A percentile compares a stretch with the other conserved stretches of the same genome.
phyloP scores from a whole-genome alignment of 192 early-diverging fungal genomes.

The Diversispora eburnea region DNA sequence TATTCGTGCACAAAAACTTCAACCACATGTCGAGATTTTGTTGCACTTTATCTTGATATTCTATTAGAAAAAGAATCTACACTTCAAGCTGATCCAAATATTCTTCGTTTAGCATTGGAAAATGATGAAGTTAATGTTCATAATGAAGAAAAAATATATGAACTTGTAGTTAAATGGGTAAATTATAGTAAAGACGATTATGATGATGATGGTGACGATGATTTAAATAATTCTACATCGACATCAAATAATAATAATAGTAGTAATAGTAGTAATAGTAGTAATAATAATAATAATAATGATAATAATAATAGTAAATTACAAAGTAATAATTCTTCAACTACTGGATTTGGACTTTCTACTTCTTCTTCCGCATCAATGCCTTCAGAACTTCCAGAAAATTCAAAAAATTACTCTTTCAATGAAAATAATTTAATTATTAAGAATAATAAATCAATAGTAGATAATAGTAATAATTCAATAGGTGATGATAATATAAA shows the following conservation, averaged over 20 bases:
- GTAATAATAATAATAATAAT: too few relatives aligned
- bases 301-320: not conserved
- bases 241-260: too few relatives aligned
- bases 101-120: slow-evolving; percentile 30
- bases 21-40: slow-evolving; percentile 31
- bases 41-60: slow-evolving; percentile 20
- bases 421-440: not conserved
- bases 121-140: slow-evolving; percentile 32
- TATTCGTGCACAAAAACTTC: slow-evolving; percentile 31
- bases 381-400: slow-evolving; percentile 22
- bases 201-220: too few relatives aligned
- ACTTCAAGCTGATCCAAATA: slow-evolving; percentile 30
- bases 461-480: not conserved
- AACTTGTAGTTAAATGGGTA: slow-evolving; percentile 34
- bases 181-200: not conserved
- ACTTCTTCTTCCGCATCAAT: slow-evolving; percentile 9
- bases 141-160: slow-evolving; percentile 32
- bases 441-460: not conserved
- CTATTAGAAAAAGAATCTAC: slow-evolving; percentile 30
- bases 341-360: not conserved
- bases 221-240: too few relatives aligned
- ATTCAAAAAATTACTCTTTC: not conserved
- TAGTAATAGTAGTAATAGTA: too few relatives aligned
- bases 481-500: not conserved
- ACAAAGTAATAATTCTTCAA: not conserved